Evolutionary conservation across 495 filamentous ascomycete species (phyloP).

Genomic region (Penicillium lagena): DNA sequence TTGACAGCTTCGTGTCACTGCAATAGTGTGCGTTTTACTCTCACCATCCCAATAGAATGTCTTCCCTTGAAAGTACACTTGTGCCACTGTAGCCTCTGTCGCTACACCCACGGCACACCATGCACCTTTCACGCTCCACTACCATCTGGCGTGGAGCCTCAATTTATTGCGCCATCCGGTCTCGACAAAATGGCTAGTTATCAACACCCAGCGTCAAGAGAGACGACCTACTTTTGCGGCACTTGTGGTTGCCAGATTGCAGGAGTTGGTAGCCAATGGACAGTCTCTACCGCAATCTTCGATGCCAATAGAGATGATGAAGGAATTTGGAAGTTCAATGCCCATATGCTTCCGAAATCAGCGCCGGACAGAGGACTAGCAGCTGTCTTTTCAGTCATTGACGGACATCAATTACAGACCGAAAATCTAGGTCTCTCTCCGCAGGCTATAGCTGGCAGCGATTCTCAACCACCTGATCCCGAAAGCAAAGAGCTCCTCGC

Average conservation of each 20-base stretch:
- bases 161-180: constrained; percentile 22
- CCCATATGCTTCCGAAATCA: constrained; percentile 38
- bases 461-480: neutral
- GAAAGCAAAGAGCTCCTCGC: constrained; percentile 15
- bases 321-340: constrained; percentile 22
- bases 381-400: constrained; percentile 24
- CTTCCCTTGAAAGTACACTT: constrained; percentile 34
- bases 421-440: constrained; percentile 8
- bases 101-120: constrained; percentile 50
- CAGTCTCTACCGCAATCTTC: constrained; percentile 28
- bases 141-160: constrained; percentile 30
- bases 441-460: neutral
- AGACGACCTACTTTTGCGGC: constrained; percentile 34
- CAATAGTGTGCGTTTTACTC: constrained; percentile 26
- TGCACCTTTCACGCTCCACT: constrained; percentile 43
- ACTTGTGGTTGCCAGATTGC: constrained; percentile 39
- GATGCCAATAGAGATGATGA: constrained; percentile 14
- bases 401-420: constrained; percentile 14
- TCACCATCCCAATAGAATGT: constrained; percentile 14
- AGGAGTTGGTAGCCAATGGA: constrained; percentile 13
- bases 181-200: constrained; percentile 24
- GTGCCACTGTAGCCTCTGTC: constrained; percentile 61
- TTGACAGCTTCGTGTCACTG: constrained; percentile 48
- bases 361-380: constrained; percentile 39
- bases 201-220: constrained; percentile 15